Conservation (phyloP, 2,329 filamentous ascomycete species). For the Ophiostoma himal-ulmi region DNA sequence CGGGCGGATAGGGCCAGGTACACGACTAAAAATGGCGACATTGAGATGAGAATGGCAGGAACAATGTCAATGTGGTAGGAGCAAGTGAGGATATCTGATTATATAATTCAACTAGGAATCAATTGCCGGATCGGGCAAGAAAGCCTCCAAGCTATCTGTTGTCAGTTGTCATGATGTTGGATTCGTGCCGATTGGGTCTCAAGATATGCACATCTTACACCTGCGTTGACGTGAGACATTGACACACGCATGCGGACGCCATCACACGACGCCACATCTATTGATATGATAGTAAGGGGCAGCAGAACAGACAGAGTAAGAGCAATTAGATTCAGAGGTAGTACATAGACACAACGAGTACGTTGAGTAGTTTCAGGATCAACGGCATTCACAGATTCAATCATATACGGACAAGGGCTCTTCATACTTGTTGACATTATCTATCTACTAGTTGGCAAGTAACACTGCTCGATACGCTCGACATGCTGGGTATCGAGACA, state of each 20-base stretch:
- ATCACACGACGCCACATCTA: too few relatives aligned
- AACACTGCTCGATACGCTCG: background rate
- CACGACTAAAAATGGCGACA: background rate
- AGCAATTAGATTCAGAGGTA: background rate
- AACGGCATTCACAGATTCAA: background rate
- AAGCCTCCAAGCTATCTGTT: background rate
- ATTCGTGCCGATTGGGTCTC: background rate
- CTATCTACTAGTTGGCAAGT: conserved; percentile 1
- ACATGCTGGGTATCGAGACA: conserved; percentile 6
- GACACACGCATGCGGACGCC: too few relatives aligned
- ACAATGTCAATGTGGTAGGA: background rate
- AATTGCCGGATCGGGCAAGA: background rate
- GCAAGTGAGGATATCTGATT: background rate
- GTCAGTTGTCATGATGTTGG: background rate
- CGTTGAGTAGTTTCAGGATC: background rate
- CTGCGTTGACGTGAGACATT: background rate
- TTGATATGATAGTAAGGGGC: too few relatives aligned
- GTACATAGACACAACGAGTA: background rate
- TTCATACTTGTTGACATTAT: conserved; percentile 1
- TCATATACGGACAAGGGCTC: background rate
- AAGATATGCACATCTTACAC: background rate
- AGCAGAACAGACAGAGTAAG: background rate
- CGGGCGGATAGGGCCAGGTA: background rate
- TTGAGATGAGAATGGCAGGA: background rate
- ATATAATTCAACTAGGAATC: background rate